These are phyloP conservation scores for Plasmodium fragile DNA, from an alignment of 169 alveolate species.

Conservation along the genomic window DNA sequence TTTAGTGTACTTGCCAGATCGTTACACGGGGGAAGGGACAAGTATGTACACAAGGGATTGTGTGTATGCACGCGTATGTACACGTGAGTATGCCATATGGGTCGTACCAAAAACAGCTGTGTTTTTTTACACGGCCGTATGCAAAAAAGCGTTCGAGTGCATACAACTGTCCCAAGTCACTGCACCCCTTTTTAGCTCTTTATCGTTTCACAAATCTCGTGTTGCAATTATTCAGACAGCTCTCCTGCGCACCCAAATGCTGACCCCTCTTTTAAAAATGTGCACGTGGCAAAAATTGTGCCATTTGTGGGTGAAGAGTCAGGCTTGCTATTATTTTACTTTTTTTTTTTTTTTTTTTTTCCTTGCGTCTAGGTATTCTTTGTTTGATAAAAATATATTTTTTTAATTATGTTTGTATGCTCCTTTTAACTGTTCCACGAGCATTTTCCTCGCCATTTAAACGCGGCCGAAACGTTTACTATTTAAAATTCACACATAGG, in stretches of 20 bases:
- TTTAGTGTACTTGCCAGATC: not conserved
- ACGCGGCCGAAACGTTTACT: not conserved
- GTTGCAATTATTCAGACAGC: not conserved
- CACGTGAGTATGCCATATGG: not conserved
- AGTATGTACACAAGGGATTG: not conserved
- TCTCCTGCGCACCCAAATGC: not conserved
- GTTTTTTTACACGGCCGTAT: not conserved
- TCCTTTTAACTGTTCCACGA: not conserved
- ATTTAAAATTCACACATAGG: not conserved
- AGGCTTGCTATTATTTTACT: not conserved
- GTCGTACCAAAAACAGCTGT: not conserved
- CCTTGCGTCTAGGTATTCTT: not conserved
- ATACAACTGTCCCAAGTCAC: not conserved
- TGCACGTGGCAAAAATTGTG: not conserved
- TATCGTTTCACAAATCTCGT: not conserved
- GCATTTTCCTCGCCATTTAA: not conserved
- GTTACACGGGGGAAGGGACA: not conserved
- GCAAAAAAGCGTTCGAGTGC: not conserved
- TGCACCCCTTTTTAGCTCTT: not conserved
- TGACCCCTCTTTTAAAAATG: not conserved
- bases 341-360: too few relatives aligned
- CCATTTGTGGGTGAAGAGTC: not conserved
- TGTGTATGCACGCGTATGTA: not conserved
- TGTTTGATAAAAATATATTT: not conserved
- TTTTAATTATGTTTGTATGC: not conserved